A percentile compares a stretch with the other conserved stretches of the same genome.
Conservation (phyloP, 768 basidiomycete species). For the Boletus edulis region DNA sequence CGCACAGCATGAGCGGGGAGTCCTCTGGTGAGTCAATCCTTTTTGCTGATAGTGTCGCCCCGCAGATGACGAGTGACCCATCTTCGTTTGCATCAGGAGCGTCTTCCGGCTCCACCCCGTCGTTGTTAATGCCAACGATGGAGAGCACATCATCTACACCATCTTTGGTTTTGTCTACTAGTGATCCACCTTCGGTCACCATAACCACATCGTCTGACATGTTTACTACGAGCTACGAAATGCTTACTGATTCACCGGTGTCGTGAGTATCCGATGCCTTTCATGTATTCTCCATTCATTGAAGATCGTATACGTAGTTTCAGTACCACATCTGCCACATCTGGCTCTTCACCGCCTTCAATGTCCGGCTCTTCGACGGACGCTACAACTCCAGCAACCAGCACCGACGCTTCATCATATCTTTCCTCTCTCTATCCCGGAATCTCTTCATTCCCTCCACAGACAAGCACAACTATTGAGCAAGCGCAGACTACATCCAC, state of each 20-base stretch:
- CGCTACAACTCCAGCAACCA: not conserved
- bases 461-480: slow-evolving; percentile 39
- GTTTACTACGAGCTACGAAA: not conserved
- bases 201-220: not conserved
- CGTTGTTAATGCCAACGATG: not conserved
- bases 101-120: not conserved
- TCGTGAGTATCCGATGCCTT: slow-evolving; percentile 1
- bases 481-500: slow-evolving; percentile 43
- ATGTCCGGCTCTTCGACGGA: not conserved
- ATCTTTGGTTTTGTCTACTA: not conserved
- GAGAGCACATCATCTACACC: not conserved
- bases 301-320: not conserved
- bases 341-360: slow-evolving; percentile 1
- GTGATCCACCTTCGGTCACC: too few relatives aligned
- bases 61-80: not conserved
- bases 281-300: not conserved
- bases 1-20: not conserved
- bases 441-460: slow-evolving; percentile 14
- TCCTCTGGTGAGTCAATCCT: not conserved
- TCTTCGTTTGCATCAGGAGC: not conserved
- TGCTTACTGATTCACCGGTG: not conserved
- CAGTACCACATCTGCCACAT: not conserved
- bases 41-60: not conserved
- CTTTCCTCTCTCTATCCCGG: not conserved
- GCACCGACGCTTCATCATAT: not conserved